Percentiles rank a stretch among this genome's conserved stretches.
Evolutionary conservation across 2,329 filamentous ascomycete genomes (phyloP).

Genomic region (Keithomyces neogunnii): DNA sequence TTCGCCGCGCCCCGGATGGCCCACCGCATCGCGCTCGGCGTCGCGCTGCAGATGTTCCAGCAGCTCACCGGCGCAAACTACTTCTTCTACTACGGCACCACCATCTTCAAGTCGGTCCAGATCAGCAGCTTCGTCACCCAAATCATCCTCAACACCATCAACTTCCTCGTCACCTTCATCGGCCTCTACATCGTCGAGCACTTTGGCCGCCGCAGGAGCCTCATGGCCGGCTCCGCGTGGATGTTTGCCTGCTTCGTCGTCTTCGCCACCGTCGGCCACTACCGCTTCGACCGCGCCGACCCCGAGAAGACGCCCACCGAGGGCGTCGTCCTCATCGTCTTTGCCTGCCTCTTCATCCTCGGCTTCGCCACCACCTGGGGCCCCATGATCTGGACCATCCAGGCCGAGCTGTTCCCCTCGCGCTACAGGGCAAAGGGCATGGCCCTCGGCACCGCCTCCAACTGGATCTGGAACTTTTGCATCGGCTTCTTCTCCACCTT

Average conservation of each 20-base stretch:
- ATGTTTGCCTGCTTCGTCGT: constrained; percentile 53
- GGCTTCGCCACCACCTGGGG: constrained; percentile 61
- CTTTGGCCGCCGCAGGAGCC: constrained; percentile 53
- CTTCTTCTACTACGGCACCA: constrained; percentile 56
- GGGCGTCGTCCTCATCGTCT: constrained; percentile 54
- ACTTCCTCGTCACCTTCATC: constrained; percentile 58
- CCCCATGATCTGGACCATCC: constrained; percentile 56
- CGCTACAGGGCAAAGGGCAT: constrained; percentile 53
- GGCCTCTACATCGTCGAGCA: constrained; percentile 65
- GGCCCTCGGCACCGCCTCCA: constrained; percentile 51
- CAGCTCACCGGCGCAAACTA: constrained; percentile 62
- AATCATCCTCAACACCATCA: constrained; percentile 59
- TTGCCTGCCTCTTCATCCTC: constrained; percentile 55
- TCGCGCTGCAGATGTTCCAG: constrained; percentile 55
- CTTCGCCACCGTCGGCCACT: constrained; percentile 45
- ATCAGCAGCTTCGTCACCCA: constrained; percentile 57
- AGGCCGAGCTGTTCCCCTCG: constrained; percentile 57
- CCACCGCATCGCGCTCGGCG: constrained; percentile 53
- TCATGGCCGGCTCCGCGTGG: constrained; percentile 55
- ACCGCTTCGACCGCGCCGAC: constrained; percentile 28
- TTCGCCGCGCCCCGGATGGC: constrained; percentile 56
- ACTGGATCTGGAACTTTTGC: constrained; percentile 69
- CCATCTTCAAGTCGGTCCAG: constrained; percentile 35
- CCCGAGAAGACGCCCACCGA: constrained; percentile 30
- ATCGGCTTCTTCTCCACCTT: constrained; percentile 73